A percentile compares a stretch with the other conserved stretches of the same genome.
phyloP scores from a whole-genome alignment of 2,329 filamentous ascomycete species.

The Phyllosticta citriasiana region DNA sequence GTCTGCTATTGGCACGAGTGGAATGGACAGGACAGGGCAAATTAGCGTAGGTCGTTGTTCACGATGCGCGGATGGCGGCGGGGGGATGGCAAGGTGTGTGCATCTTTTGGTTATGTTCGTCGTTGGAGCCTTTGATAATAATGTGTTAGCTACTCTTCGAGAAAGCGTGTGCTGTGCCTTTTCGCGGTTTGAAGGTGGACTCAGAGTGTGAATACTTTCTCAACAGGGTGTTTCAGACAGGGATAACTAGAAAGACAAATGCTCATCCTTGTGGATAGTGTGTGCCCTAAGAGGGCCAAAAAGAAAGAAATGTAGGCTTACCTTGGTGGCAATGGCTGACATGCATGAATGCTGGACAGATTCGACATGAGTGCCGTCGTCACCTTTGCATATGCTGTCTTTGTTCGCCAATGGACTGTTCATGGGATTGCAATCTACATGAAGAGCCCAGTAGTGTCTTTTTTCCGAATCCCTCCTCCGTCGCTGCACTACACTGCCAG shows the following conservation, averaged over 20 bases:
- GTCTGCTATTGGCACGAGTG: too few species aligned
- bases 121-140: neutral
- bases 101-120: neutral
- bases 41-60: too few species aligned
- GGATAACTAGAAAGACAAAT: neutral
- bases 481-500: neutral
- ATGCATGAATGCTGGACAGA: neutral
- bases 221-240: neutral
- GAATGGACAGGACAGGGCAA: too few species aligned
- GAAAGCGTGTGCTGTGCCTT: neutral
- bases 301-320: neutral
- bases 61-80: too few species aligned
- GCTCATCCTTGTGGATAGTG: neutral
- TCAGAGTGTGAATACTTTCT: neutral
- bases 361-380: neutral
- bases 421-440: constrained; percentile 6
- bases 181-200: neutral
- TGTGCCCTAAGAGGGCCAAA: neutral
- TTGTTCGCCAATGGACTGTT: neutral
- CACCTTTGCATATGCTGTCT: neutral
- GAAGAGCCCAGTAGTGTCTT: constrained; percentile 4
- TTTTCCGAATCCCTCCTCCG: neutral
- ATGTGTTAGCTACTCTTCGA: neutral
- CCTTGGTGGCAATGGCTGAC: neutral
- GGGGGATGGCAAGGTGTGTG: neutral